Percentiles rank a stretch among this genome's conserved stretches.
phyloP scores from a whole-genome alignment of 2,329 filamentous ascomycete genomes.

The Claviceps sp. region DNA sequence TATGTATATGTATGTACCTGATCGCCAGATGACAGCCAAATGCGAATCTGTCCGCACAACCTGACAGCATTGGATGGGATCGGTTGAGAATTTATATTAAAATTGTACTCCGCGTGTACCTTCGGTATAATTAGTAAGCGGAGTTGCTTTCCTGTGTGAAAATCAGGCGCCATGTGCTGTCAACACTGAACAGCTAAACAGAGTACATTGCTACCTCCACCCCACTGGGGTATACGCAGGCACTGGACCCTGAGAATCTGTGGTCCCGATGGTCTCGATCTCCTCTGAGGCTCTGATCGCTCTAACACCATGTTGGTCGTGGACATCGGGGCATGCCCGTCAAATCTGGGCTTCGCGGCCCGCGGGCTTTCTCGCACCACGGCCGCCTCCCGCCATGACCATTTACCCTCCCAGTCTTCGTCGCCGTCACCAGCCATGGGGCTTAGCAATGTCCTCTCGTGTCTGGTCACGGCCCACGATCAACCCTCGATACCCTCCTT shows the following conservation, averaged over 20 bases:
- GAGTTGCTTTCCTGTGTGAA: not conserved
- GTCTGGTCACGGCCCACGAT: not conserved
- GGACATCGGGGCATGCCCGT: constrained; percentile 22
- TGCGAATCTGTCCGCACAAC: no score
- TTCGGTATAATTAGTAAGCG: no score
- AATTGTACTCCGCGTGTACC: no score
- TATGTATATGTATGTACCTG: no score
- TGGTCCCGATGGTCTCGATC: constrained; percentile 11
- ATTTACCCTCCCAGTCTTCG: not conserved
- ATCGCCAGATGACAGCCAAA: no score
- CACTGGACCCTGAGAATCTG: constrained; percentile 13
- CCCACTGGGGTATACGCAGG: not conserved
- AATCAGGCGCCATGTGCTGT: no score
- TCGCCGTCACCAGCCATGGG: not conserved
- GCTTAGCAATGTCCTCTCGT: constrained; percentile 3
- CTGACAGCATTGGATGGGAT: no score
- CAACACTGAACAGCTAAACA: no score
- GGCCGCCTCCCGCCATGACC: not conserved
- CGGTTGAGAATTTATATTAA: no score
- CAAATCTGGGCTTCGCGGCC: constrained; percentile 13
- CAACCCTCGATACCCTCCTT: not conserved
- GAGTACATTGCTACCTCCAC: not conserved
- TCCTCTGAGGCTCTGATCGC: constrained; percentile 13
- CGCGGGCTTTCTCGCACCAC: constrained; percentile 1
- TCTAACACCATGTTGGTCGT: constrained; percentile 12